Evolutionary conservation across 768 basidiomycete genomes (phyloP).

Genomic region (Clitopilus hobsonii): DNA sequence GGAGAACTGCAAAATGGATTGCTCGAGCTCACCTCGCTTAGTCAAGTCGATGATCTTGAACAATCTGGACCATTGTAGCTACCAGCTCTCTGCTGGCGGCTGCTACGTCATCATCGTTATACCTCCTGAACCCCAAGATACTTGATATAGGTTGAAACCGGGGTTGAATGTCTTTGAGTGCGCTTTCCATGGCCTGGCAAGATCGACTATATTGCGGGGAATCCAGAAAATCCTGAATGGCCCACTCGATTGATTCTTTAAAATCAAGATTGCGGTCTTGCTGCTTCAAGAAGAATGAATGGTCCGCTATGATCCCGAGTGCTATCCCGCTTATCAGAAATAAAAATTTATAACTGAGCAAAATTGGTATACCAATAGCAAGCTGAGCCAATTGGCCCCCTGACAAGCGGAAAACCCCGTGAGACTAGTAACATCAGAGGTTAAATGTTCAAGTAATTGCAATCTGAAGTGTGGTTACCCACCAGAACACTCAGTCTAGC

Average conservation of each 20-base stretch:
- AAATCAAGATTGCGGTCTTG: conserved; percentile 2
- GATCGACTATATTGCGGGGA: background rate
- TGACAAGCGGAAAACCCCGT: background rate
- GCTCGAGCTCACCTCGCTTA: background rate
- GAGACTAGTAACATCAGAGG: background rate
- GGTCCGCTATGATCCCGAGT: conserved; percentile 11
- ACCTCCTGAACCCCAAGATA: background rate
- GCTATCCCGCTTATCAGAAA: background rate
- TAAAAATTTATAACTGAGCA: background rate
- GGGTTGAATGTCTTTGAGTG: background rate
- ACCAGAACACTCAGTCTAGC: background rate
- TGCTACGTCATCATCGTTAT: background rate
- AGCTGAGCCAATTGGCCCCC: conserved; percentile 3
- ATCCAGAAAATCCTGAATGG: conserved; percentile 4
- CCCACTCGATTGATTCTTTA: conserved; percentile 7
- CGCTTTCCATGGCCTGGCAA: background rate
- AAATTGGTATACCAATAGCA: background rate
- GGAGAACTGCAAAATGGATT: too few relatives aligned
- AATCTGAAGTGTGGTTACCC: background rate
- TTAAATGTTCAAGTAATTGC: too few relatives aligned
- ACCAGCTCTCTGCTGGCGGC: background rate
- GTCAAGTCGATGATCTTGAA: conserved; percentile 2
- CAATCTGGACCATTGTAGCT: conserved; percentile 3
- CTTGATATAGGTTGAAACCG: background rate
- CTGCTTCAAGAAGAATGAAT: conserved; percentile 11